Evolutionary conservation across 225 moss, liverwort and hornwort species (phyloP), one percentile per base, ranked within the genome.

Genomic region (Bryum argenteum): DNA sequence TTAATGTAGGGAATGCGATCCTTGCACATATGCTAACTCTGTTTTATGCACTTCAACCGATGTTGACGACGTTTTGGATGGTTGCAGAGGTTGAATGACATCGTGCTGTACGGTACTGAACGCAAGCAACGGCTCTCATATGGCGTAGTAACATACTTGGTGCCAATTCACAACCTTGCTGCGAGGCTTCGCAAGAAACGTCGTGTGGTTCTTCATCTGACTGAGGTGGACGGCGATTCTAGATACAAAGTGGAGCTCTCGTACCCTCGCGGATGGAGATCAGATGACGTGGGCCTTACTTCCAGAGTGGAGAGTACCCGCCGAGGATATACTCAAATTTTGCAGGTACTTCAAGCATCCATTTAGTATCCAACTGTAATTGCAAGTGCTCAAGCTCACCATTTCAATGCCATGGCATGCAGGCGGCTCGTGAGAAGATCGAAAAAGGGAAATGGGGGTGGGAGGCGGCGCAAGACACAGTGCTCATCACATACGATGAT

Each of bases 371-470:
- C 45, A 45, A 13, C 45, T 45, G 45, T 12, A 12, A 52, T 8
- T 14, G 52, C 15, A 45, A 45, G 45, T 45, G 45, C 45, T 45
- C 43, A 43, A 44, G 18, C 21, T 11, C 53, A 37, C 41, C n/a
- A 17, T 17, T 48, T 17, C 1, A 44, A 26, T 20, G 58, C 5
- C 23, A 10, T 22, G n/a, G 42, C 17, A 1, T 52, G 39, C 64
- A 79, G 73, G 59, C 79, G 20, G 76, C 66, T 28, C 68, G 54
- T n/a, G 65, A 73, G 22, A 60, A 80, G 69, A 64, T 83, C 15
- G 55, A 80, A 60, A 79, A 69, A 54, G 76, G 83, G 13, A 21
- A 64, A 8, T 83, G 83, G 83, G 83, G 79, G 20, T 83, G 79
- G 83, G 71, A 82, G 43, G 71, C 69, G 3, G 75, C 78, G 8